Conservation (phyloP, 2,329 filamentous ascomycete genomes). For the Ascomycota sp. region DNA sequence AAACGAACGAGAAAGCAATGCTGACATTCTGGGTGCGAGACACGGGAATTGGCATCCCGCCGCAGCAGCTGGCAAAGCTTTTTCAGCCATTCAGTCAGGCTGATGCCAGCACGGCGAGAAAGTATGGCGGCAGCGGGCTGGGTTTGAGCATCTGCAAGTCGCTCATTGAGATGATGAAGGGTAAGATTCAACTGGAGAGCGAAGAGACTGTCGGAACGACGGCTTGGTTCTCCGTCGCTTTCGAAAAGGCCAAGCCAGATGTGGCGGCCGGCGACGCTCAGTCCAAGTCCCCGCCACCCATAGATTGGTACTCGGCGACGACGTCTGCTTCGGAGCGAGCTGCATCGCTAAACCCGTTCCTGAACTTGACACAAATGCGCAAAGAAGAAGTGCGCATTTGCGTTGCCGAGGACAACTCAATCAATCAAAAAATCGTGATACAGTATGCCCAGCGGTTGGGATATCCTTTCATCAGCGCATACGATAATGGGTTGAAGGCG, state of each 20-base stretch:
- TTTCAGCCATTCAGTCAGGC: slow-evolving; percentile 90
- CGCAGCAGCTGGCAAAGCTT: slow-evolving; percentile 62
- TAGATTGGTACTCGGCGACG: slow-evolving; percentile 14
- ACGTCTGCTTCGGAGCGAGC: slow-evolving; percentile 16
- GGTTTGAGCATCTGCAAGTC: slow-evolving; percentile 90
- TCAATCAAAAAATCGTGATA: slow-evolving; percentile 87
- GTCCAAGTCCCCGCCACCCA: slow-evolving; percentile 14
- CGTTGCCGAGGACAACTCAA: slow-evolving; percentile 86
- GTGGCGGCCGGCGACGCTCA: slow-evolving; percentile 35
- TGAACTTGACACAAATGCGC: slow-evolving; percentile 53
- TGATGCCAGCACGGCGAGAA: slow-evolving; percentile 72
- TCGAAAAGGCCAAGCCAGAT: slow-evolving; percentile 56
- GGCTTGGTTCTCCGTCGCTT: slow-evolving; percentile 63
- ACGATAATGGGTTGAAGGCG: slow-evolving; percentile 73
- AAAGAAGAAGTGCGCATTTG: slow-evolving; percentile 68
- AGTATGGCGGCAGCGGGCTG: slow-evolving; percentile 80
- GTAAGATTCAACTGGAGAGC: slow-evolving; percentile 65
- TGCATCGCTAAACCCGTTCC: slow-evolving; percentile 22
- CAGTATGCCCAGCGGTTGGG: slow-evolving; percentile 76
- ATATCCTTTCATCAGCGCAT: slow-evolving; percentile 64
- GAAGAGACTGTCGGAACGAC: slow-evolving; percentile 49
- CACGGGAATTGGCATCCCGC: slow-evolving; percentile 78
- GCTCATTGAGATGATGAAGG: slow-evolving; percentile 78
- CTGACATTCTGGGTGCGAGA: slow-evolving; percentile 75
- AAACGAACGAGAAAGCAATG: slow-evolving; percentile 48